Conservation (phyloP, 1,139 yeast genomes). For the Zygosaccharomyces pseudobailii region DNA sequence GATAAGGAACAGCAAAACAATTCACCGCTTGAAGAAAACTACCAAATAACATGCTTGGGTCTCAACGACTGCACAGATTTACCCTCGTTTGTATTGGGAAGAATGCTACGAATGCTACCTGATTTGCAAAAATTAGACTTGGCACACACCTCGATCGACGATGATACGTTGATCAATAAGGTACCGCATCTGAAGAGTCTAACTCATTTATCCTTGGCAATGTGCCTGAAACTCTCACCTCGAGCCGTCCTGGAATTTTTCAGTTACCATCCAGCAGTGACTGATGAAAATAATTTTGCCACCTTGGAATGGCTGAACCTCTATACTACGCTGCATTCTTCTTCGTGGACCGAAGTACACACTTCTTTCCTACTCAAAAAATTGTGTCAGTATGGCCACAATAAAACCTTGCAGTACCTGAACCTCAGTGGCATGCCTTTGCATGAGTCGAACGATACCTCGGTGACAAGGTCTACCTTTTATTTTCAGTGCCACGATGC, state of each 20-base stretch:
- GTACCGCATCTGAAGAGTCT: slow-evolving; percentile 53
- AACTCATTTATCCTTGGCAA: slow-evolving; percentile 73
- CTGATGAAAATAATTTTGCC: slow-evolving; percentile 37
- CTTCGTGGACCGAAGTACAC: slow-evolving; percentile 57
- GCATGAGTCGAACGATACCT: slow-evolving; percentile 20
- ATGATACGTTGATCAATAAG: slow-evolving; percentile 43
- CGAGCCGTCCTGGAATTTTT: slow-evolving; percentile 69
- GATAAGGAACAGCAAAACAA: slow-evolving; percentile 8
- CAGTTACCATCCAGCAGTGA: slow-evolving; percentile 66
- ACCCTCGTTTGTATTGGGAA: slow-evolving; percentile 50
- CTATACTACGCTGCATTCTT: slow-evolving; percentile 66
- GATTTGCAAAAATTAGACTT: slow-evolving; percentile 68
- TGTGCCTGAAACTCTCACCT: slow-evolving; percentile 74
- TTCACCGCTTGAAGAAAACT: slow-evolving; percentile 30
- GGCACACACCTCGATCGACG: slow-evolving; percentile 73
- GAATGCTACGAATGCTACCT: slow-evolving; percentile 53
- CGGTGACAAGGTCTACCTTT: slow-evolving; percentile 18
- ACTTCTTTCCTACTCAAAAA: slow-evolving; percentile 53
- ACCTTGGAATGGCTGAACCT: slow-evolving; percentile 71
- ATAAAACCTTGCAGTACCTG: slow-evolving; percentile 41
- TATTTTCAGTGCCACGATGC: slow-evolving; percentile 40
- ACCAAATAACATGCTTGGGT: slow-evolving; percentile 50
- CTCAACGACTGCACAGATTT: slow-evolving; percentile 87
- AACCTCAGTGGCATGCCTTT: slow-evolving; percentile 73
- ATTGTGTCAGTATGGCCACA: slow-evolving; percentile 37